Evolutionary conservation across 805 yeast species (phyloP), one percentile per base, ranked within the genome.

Genomic region (Wickerhamomyces bovis): DNA sequence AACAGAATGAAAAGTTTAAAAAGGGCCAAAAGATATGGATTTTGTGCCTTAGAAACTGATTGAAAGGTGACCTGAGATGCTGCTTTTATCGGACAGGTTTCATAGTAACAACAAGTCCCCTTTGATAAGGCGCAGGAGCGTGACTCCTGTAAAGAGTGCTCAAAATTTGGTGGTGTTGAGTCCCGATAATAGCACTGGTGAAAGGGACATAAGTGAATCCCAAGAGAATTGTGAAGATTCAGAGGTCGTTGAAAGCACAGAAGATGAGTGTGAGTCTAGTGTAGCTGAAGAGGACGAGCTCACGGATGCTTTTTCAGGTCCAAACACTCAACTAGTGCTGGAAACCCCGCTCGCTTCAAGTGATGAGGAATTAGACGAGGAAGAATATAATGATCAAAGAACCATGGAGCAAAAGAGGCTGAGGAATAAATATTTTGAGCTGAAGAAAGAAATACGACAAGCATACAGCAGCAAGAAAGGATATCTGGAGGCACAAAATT

Each of bases 401-500:
- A n/a, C 26, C 11, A 20, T 16, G 3, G 39, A 38, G 21, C 45
- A 25, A 10, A 36, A 7, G 21, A 38, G 18, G n/a, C 35, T 39
- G 25, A 39, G 35, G 28, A 26, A 38, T 21, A 42, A 46, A 25
- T 46, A 46, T 16, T 18, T 33, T 16, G 26, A 31, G 3, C 38
- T 46, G 21, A 42, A 42, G 20, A 20, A 31, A 16, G 21, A 36
- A 20, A 42, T 46, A 13, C 39, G 38, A n/a, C 38, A 23, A 25
- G 41, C 33, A 21, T 18, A 30, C 6, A 11, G n/a, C 13, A 13
- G 16, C 6, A 40, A 41, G 4, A 22, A 23, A 18, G 41, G 31
- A 22, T 13, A n/a, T 20, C 6, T 52, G 15, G 50, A 46, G 9
- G 16, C 30, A 6, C 36, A 44, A 7, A 43, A 46, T 26, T 39